Evolutionary conservation across 2,329 filamentous ascomycete genomes (phyloP).

Genomic region (Colletotrichum somersetense): DNA sequence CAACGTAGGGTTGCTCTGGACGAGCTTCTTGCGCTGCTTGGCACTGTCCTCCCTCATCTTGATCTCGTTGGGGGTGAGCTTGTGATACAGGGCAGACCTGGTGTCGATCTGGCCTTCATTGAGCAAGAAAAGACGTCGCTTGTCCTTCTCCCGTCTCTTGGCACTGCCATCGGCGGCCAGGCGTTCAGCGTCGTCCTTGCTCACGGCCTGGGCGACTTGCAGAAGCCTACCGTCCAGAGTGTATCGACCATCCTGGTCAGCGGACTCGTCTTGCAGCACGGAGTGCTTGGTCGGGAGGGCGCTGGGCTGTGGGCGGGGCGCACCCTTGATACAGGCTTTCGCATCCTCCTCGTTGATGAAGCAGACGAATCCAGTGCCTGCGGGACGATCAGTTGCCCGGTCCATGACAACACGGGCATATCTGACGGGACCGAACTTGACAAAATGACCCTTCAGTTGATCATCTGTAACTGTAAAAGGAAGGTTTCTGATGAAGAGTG

Average conservation of each 20-base stretch:
- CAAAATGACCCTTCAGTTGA: conserved; percentile 85
- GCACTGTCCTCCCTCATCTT: conserved; percentile 90
- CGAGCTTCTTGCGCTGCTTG: conserved; percentile 88
- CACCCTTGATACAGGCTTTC: conserved; percentile 78
- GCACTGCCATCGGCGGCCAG: conserved; percentile 79
- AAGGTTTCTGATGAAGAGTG: conserved; percentile 92
- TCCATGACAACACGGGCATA: conserved; percentile 95
- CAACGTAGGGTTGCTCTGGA: conserved; percentile 90
- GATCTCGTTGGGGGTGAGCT: conserved; percentile 82
- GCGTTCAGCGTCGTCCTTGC: conserved; percentile 81
- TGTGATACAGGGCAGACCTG: conserved; percentile 82
- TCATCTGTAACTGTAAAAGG: conserved; percentile 91
- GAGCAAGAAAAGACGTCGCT: conserved; percentile 88
- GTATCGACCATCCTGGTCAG: conserved; percentile 86
- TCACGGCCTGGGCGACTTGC: conserved; percentile 86
- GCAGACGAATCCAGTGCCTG: conserved; percentile 94
- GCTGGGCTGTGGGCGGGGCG: conserved; percentile 71
- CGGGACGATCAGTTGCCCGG: conserved; percentile 84
- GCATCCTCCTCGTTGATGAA: conserved; percentile 85
- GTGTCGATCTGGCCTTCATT: conserved; percentile 85
- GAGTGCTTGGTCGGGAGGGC: conserved; percentile 74
- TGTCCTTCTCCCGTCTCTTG: conserved; percentile 81
- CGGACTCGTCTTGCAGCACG: conserved; percentile 86
- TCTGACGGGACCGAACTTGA: conserved; percentile 86
- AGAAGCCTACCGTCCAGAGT: conserved; percentile 91